Evolutionary conservation across 2,329 filamentous ascomycete species (phyloP).

Genomic region (Clarireedia homoeocarpa): DNA sequence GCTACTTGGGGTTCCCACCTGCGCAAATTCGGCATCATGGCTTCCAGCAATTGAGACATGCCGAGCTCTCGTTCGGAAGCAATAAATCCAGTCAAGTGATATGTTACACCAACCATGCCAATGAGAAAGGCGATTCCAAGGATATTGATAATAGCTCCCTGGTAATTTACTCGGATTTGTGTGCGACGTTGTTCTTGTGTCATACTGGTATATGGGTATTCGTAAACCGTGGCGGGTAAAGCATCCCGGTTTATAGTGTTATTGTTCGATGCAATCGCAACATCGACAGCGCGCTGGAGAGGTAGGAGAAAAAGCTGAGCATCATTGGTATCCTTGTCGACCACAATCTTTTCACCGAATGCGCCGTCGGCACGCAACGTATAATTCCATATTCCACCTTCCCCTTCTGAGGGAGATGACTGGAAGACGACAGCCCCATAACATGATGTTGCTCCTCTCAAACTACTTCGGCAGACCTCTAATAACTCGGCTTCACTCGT

Average conservation of each 20-base stretch:
- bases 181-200: conserved; percentile 60
- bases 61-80: conserved; percentile 79
- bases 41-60: conserved; percentile 82
- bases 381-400: conserved; percentile 71
- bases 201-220: conserved; percentile 70
- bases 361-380: conserved; percentile 70
- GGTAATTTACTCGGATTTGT: conserved; percentile 61
- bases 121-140: conserved; percentile 74
- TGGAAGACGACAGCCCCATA: conserved; percentile 69
- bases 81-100: conserved; percentile 80
- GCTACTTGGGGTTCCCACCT: conserved; percentile 72
- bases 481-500: conserved; percentile 50
- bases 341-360: conserved; percentile 57
- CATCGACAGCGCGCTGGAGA: conserved; percentile 70
- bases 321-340: conserved; percentile 60
- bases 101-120: conserved; percentile 72
- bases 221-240: conserved; percentile 42
- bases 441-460: conserved; percentile 62
- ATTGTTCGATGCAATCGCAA: conserved; percentile 55
- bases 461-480: conserved; percentile 52
- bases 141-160: conserved; percentile 65
- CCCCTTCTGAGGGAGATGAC: conserved; percentile 66
- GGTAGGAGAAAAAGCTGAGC: conserved; percentile 72
- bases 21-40: conserved; percentile 75
- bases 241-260: conserved; percentile 32